Percentiles rank a stretch among this genome's conserved stretches.
Conservation (phyloP, 2,329 filamentous ascomycete species). For the Penicillium verrucosum region DNA sequence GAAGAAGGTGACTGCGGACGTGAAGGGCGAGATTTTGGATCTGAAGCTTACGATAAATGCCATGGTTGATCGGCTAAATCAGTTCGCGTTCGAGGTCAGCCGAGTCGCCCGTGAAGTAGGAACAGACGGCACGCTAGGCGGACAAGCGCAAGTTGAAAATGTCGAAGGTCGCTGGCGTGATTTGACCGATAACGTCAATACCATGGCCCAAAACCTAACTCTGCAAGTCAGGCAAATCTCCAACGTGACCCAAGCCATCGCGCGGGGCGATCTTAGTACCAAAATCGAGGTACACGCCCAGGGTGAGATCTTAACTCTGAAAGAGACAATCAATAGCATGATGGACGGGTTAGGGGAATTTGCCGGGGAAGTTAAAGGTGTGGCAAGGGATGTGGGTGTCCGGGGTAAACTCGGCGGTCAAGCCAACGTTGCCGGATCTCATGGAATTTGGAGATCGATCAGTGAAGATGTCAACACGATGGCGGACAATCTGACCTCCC, state of each 20-base stretch:
- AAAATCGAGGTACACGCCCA: slow-evolving; percentile 91
- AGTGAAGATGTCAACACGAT: slow-evolving; percentile 93
- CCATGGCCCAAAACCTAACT: slow-evolving; percentile 60
- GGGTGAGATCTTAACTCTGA: slow-evolving; percentile 85
- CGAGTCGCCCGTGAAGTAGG: slow-evolving; percentile 61
- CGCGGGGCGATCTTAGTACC: slow-evolving; percentile 87
- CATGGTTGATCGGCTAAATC: slow-evolving; percentile 61
- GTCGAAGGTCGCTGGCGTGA: slow-evolving; percentile 63
- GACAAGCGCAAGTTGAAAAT: slow-evolving; percentile 59
- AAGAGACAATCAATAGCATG: slow-evolving; percentile 97
- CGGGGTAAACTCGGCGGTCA: slow-evolving; percentile 98
- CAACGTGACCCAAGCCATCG: slow-evolving; percentile 86
- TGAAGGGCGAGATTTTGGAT: slow-evolving; percentile 84
- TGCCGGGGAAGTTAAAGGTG: slow-evolving; percentile 87
- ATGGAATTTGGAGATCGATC: slow-evolving; percentile 93
- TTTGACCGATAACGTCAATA: slow-evolving; percentile 62
- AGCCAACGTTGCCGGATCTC: slow-evolving; percentile 82
- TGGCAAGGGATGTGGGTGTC: slow-evolving; percentile 90
- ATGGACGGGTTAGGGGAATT: slow-evolving; percentile 88
- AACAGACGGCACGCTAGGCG: slow-evolving; percentile 58
- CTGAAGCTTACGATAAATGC: slow-evolving; percentile 79
- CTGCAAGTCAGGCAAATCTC: slow-evolving; percentile 77
- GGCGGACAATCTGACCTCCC: slow-evolving; percentile 78
- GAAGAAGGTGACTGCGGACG: slow-evolving; percentile 88
- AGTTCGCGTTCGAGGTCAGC: slow-evolving; percentile 60